Evolutionary conservation across 371 early-diverging fungal species (phyloP), one percentile per base, ranked within the genome.

Genomic region (Funneliformis caledonium): DNA sequence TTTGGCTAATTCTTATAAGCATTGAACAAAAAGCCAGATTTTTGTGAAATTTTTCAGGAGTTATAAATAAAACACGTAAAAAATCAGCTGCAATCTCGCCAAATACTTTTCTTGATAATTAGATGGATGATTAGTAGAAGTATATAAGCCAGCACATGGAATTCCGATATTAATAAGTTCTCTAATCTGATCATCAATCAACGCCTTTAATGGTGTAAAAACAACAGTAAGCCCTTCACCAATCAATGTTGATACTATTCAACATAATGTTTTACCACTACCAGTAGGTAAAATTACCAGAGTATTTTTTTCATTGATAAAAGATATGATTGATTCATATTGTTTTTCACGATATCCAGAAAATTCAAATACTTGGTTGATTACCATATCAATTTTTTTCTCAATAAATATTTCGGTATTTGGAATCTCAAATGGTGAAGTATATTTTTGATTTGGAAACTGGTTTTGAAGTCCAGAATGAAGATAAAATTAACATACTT

Each of bases 161-260:
- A 69, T 69, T 69, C 70, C 48, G 2, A 22, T n/a, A 26, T 47
- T 12, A 19, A 69, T 47, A 12, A 69, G 16, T 47, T 69, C 70
- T 45, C 14, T n/a, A 37, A 99, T 95, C 86, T 99, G 99, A 85
- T 99, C 99, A 74, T 98, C 94, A 89, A 99, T 99, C 64, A 99
- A 90, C 33, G 98, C 96, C 42, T 99, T 86, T 12, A 99, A 89
- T 0, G 99, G 99, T 5, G 99, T 97, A 6, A 99, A 91, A 11
- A 73, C 22, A 16, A 73, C 12, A 11, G 73, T 73, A 26, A 73
- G 16, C 11, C 73, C 73, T 52, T 73, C 52, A 12, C 5, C 33
- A 56, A 56, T 12, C 4, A 73, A 26, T 19, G 56, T 8, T 14
- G 56, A 9, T 5, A 37, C 1, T 56, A 56, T 26, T 10, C 33